A percentile compares a stretch with the other conserved stretches of the same genome.
Conservation (phyloP, 163 green algal species). For the Volvox carteri region DNA sequence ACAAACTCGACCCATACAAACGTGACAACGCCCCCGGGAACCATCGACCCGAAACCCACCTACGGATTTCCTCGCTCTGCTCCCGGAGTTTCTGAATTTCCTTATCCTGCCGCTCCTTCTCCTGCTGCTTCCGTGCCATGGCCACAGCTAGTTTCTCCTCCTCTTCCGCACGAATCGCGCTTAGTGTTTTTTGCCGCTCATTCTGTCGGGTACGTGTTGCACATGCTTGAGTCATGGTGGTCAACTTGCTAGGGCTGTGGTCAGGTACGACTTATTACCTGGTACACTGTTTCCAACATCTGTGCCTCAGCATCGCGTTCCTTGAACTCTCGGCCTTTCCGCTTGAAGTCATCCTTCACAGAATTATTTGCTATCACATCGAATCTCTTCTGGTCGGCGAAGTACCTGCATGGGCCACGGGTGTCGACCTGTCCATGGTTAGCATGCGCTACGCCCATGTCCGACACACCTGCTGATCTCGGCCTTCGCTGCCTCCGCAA, state of each 20-base stretch:
- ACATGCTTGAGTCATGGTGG: background rate
- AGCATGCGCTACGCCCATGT: conserved; percentile 37
- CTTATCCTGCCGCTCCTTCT: conserved; percentile 63
- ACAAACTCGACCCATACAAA: too few relatives aligned
- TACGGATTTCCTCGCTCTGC: conserved; percentile 77
- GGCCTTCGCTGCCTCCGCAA: conserved; percentile 54
- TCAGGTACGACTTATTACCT: conserved; percentile 46
- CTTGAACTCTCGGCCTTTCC: conserved; percentile 62
- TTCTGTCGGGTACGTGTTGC: conserved; percentile 42
- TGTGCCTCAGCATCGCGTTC: conserved; percentile 65
- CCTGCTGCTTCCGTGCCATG: conserved; percentile 60
- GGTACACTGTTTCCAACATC: conserved; percentile 72
- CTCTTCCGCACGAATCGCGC: conserved; percentile 67
- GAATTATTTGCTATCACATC: conserved; percentile 57
- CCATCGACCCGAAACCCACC: conserved; percentile 60
- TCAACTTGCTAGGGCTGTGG: background rate
- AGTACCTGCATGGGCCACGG: conserved; percentile 66
- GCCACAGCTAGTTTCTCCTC: conserved; percentile 71
- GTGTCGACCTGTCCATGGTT: background rate
- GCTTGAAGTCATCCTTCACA: conserved; percentile 71
- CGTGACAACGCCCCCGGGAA: background rate
- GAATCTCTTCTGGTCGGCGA: conserved; percentile 59
- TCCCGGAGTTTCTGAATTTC: conserved; percentile 76
- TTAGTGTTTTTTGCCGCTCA: conserved; percentile 65
- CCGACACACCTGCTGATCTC: conserved; percentile 65